Conservation (phyloP, 169 alveolate species). For the Amoebophrya sp. region DNA sequence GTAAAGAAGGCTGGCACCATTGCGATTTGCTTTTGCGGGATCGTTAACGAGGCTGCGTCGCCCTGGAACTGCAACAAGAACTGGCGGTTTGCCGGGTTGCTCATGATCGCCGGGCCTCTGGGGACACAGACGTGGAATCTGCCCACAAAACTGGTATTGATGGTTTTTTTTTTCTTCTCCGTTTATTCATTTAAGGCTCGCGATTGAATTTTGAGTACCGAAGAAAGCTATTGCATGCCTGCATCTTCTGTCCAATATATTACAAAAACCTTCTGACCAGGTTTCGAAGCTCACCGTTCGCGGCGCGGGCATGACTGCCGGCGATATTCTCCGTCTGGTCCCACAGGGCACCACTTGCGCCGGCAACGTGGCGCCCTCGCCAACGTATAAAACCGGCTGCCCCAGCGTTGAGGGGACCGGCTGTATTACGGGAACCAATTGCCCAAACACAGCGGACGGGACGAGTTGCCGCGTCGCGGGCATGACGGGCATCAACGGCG, state of each 20-base stretch:
- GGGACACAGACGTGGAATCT: slow-evolving; percentile 17
- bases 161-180: too few relatives aligned
- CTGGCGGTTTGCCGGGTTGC: neutral
- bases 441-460: neutral
- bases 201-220: too few relatives aligned
- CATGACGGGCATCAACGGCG: neutral
- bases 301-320: neutral
- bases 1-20: slow-evolving; percentile 24
- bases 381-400: neutral
- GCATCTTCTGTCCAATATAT: neutral
- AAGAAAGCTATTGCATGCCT: too few relatives aligned
- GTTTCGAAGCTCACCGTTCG: neutral
- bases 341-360: neutral
- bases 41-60: neutral
- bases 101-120: slow-evolving; percentile 2
- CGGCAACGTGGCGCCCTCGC: neutral
- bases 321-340: neutral
- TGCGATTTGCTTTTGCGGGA: slow-evolving; percentile 18
- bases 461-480: neutral
- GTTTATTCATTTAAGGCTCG: too few relatives aligned
- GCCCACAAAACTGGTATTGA: neutral
- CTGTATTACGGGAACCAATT: neutral
- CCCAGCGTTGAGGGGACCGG: neutral
- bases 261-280: too few relatives aligned
- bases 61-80: neutral